Base-by-base conservation (phyloP, 163 green algal species). In the Scenedesmus sp. region DNA sequence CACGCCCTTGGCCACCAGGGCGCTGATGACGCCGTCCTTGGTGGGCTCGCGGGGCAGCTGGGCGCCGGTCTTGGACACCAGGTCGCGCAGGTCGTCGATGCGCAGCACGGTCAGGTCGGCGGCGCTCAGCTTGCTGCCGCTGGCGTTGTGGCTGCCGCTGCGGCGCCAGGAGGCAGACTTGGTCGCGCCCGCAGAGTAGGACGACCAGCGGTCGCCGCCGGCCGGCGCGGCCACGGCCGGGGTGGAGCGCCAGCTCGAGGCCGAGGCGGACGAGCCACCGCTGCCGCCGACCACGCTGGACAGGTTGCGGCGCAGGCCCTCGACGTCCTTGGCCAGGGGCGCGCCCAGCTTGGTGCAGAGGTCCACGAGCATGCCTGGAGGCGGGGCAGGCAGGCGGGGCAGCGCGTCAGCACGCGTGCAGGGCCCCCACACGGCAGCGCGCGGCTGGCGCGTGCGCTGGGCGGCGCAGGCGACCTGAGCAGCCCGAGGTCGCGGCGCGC, bases 111-210 rank as follows among this genome's bases (percentile, higher is more conserved):
- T 18, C 71, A 79, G 71, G 71, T 79, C 71, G 34, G 22, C 26
- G 2, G 71, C 36, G 50, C 26, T 63, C 71, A 79, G 57, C 57
- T 70, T 70, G 58, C 57, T 71, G 71, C 58, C 58, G 29, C 57
- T 71, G 29, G 71, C 71, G n/a, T 70, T 71, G 71, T 79, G 58
- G 71, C 71, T 79, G 71, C 71, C 71, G 42, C 44, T 63, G 57
- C 71, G 71, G 57, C 71, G 70, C 71, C 71, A 79, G 42, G 71
- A 79, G 54, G 71, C 71, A 0, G 20, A 10, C 71, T 79, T 18
- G 57, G 69, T 77, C 57, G 71, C 60, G 26, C 71, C 58, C 28
- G 71, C 71, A 63, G 71, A 79, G 71, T 79, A 79, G 18, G 48
- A 71, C 57, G 57, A 34, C 57, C 57, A 79, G 28, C 71, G 44